These are phyloP conservation scores for Acacia concinna DNA, from an alignment of 331 rosid genomes.

Conservation along the genomic window DNA sequence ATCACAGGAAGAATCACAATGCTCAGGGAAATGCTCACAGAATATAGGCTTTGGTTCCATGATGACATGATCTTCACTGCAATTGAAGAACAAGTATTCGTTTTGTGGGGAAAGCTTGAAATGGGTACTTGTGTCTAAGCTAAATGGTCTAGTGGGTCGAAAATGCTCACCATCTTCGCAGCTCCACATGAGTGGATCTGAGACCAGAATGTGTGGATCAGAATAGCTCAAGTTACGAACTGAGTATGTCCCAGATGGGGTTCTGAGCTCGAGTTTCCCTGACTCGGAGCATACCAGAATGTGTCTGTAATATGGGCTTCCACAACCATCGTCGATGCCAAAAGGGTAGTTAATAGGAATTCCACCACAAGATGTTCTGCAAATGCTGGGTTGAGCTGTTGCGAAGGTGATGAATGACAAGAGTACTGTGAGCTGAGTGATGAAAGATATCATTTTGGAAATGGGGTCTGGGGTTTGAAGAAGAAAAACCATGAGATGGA, in stretches of 20 bases:
- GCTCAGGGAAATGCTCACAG: constrained; percentile 77
- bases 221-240: constrained; percentile 67
- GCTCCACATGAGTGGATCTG: constrained; percentile 88
- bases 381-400: constrained; percentile 46
- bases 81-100: constrained; percentile 88
- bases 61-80: constrained; percentile 69
- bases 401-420: constrained; percentile 35
- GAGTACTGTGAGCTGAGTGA: constrained; percentile 29
- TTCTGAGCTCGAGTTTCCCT: constrained; percentile 64
- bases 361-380: constrained; percentile 76
- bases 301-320: constrained; percentile 82
- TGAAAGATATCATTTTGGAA: constrained; percentile 23
- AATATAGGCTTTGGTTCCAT: constrained; percentile 80
- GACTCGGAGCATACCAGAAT: constrained; percentile 59
- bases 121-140: constrained; percentile 73
- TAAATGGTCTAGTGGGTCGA: constrained; percentile 75
- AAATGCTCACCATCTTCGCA: constrained; percentile 67
- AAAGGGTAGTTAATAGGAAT: constrained; percentile 83
- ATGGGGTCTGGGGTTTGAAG: not conserved
- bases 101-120: constrained; percentile 71
- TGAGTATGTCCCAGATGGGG: constrained; percentile 77
- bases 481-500: constrained; percentile 27
- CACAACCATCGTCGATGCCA: constrained; percentile 91
- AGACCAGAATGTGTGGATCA: constrained; percentile 74
- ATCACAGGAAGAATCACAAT: constrained; percentile 87